These are phyloP conservation scores for Phytophthora megakarya DNA, from an alignment of 352 stramenopile genomes.

Conservation along the genomic window DNA sequence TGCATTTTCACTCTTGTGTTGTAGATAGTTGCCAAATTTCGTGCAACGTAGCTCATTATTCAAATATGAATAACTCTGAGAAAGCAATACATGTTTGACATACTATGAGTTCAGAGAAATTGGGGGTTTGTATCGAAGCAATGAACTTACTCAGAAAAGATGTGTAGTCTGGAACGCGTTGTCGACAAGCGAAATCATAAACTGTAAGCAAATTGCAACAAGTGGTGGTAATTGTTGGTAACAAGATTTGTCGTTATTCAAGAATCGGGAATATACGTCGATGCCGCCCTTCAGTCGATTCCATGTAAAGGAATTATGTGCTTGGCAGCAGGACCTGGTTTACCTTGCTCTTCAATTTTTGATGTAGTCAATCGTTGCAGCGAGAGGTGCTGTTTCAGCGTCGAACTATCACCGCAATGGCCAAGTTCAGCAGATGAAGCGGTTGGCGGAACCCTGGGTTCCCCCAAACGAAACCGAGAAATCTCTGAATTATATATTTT, in stretches of 20 bases:
- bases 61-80: neutral
- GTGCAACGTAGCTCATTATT: neutral
- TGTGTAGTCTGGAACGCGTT: conserved; percentile 2
- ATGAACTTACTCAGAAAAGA: neutral
- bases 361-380: neutral
- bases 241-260: neutral
- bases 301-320: neutral
- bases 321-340: neutral
- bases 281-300: neutral
- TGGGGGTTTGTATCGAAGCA: no score
- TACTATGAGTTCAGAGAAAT: no score
- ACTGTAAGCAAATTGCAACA: conserved; percentile 3
- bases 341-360: neutral
- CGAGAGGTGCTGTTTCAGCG: neutral
- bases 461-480: no score
- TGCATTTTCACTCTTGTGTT: neutral
- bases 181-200: conserved; percentile 2
- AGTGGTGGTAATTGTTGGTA: neutral
- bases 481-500: no score
- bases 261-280: neutral
- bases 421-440: no score
- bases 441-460: no score
- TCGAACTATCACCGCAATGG: neutral
- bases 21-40: neutral
- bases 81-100: neutral